A percentile compares a stretch with the other conserved stretches of the same genome.
Evolutionary conservation across 192 early-diverging fungal species (phyloP).

Genomic region (Gamsiella multidivaricata): DNA sequence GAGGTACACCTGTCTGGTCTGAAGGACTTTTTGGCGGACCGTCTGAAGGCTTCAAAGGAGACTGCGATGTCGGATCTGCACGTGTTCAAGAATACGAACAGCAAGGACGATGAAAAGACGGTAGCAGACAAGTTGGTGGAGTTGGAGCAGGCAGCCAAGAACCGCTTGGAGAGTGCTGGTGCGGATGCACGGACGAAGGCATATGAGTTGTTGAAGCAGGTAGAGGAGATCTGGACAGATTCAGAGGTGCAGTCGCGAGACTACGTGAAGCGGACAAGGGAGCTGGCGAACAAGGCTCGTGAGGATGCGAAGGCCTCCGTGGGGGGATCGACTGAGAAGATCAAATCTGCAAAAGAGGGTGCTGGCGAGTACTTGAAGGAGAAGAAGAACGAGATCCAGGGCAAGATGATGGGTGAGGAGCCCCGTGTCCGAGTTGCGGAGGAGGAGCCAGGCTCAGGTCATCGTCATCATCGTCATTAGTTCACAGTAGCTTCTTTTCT

Average conservation of each 20-base stretch:
- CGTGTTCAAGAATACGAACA: slow-evolving; percentile 39
- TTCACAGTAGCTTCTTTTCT: background rate
- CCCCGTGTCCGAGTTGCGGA: slow-evolving; percentile 26
- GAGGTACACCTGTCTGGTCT: slow-evolving; percentile 38
- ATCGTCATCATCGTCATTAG: slow-evolving; percentile 36
- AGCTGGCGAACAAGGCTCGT: slow-evolving; percentile 5
- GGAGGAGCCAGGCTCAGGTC: slow-evolving; percentile 52
- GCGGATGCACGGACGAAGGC: slow-evolving; percentile 18
- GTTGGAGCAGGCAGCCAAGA: slow-evolving; percentile 23
- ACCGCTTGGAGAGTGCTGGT: slow-evolving; percentile 14
- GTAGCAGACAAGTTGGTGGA: slow-evolving; percentile 17
- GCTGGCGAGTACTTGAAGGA: background rate
- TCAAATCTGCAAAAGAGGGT: background rate
- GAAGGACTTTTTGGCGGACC: slow-evolving; percentile 29
- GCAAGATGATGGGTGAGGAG: background rate
- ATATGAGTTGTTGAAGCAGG: slow-evolving; percentile 37
- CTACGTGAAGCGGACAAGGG: slow-evolving; percentile 10
- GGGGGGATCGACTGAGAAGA: background rate
- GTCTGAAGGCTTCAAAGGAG: slow-evolving; percentile 39
- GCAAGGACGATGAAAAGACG: slow-evolving; percentile 29
- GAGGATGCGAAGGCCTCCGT: slow-evolving; percentile 18
- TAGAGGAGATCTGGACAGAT: slow-evolving; percentile 32
- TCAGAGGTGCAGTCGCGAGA: slow-evolving; percentile 24
- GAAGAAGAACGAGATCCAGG: slow-evolving; percentile 6
- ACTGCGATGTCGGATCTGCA: slow-evolving; percentile 33